Conservation (phyloP, 345 rosid genomes). For the Hirschfeldia incana region DNA sequence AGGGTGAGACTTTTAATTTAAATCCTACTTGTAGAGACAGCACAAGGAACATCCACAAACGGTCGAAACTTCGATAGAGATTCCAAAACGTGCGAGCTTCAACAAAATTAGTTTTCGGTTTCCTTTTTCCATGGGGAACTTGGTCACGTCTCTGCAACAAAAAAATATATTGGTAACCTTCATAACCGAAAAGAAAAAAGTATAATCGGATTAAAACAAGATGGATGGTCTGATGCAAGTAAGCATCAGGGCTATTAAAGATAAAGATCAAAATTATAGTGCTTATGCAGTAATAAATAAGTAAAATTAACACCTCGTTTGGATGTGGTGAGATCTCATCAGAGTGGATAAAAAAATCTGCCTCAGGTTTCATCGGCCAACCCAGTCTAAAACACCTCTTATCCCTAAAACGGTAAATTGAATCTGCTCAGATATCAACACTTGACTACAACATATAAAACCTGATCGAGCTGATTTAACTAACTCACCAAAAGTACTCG, state of each 20-base stretch:
- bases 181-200: background rate
- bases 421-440: constrained; percentile 17
- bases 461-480: constrained; percentile 16
- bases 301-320: constrained; percentile 44
- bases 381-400: constrained; percentile 59
- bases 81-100: constrained; percentile 97
- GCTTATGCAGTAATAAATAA: background rate
- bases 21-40: constrained; percentile 79
- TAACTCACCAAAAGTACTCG: constrained; percentile 91
- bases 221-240: background rate
- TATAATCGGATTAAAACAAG: no score
- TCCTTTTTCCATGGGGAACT: constrained; percentile 49
- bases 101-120: constrained; percentile 96
- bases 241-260: background rate
- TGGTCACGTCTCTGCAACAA: constrained; percentile 58
- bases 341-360: constrained; percentile 73
- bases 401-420: constrained; percentile 51
- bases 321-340: constrained; percentile 42
- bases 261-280: background rate
- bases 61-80: constrained; percentile 90
- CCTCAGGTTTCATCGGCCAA: constrained; percentile 71
- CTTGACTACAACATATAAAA: constrained; percentile 15
- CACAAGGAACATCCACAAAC: constrained; percentile 95
- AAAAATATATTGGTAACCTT: background rate
- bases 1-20: constrained; percentile 19